Conservation (phyloP, 345 rosid species). For the Citrus sp. region DNA sequence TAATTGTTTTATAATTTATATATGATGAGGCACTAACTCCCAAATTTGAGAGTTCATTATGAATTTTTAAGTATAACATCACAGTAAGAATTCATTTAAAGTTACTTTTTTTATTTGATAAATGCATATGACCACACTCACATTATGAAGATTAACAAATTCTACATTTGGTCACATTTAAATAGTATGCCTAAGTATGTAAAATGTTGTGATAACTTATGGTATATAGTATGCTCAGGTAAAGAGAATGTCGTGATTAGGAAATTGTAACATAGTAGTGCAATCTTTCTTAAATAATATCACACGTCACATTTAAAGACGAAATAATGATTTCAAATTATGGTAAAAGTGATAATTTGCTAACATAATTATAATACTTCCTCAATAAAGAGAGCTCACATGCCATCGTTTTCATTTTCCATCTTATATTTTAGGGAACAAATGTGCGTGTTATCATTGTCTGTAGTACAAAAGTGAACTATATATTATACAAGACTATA, state of each 20-base stretch:
- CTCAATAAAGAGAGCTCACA: no score
- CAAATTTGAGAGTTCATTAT: no score
- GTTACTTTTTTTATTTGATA: no score
- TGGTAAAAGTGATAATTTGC: not conserved
- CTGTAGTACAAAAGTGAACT: not conserved
- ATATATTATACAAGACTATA: not conserved
- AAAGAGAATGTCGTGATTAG: not conserved
- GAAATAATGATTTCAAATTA: not conserved
- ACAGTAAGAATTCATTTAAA: no score
- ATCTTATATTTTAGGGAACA: not conserved
- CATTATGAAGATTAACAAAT: no score
- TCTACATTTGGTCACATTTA: no score
- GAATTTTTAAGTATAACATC: no score
- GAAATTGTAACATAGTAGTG: not conserved
- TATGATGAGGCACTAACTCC: fast-evolving
- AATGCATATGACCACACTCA: no score
- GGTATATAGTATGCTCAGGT: not conserved
- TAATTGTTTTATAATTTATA: no score
- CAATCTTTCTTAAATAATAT: not conserved
- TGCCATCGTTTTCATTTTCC: not conserved
- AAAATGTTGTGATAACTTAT: no score
- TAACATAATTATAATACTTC: not conserved
- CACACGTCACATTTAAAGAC: not conserved
- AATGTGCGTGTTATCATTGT: not conserved
- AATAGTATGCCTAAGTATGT: no score